Conservation (phyloP, 139 green algal genomes). For the Nannochloris sp. region DNA sequence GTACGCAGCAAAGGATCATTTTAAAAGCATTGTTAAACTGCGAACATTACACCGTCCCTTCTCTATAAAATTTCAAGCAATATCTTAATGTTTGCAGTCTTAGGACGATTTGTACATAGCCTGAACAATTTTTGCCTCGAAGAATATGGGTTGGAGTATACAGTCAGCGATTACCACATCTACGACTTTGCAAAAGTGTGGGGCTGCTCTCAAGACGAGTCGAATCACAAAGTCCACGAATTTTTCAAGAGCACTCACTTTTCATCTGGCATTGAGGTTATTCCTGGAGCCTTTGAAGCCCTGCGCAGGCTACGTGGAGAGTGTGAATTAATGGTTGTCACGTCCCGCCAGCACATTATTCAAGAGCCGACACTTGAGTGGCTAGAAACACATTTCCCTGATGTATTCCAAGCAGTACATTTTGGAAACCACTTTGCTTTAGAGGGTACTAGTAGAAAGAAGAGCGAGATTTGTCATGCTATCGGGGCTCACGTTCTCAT, state of each 20-base stretch:
- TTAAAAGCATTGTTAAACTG: slow-evolving; percentile 1
- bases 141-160: slow-evolving; percentile 61
- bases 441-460: slow-evolving; percentile 59
- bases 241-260: slow-evolving; percentile 92
- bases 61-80: not conserved
- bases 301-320: slow-evolving; percentile 49
- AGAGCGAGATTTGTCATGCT: slow-evolving; percentile 80
- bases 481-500: slow-evolving; percentile 82
- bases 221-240: slow-evolving; percentile 84
- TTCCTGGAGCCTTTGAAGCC: slow-evolving; percentile 72
- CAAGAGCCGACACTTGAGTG: slow-evolving; percentile 77
- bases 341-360: slow-evolving; percentile 87
- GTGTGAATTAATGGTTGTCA: slow-evolving; percentile 84
- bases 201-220: slow-evolving; percentile 71
- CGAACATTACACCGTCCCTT: not conserved
- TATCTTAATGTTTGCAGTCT: slow-evolving; percentile 44
- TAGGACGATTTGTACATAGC: slow-evolving; percentile 73
- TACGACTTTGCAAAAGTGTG: slow-evolving; percentile 93
- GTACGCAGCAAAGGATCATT: slow-evolving; percentile 19
- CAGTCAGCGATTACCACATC: slow-evolving; percentile 70
- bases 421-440: slow-evolving; percentile 97
- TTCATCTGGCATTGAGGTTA: slow-evolving; percentile 73
- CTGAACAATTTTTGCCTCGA: slow-evolving; percentile 80
- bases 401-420: slow-evolving; percentile 63
- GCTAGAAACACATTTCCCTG: slow-evolving; percentile 73